Base-by-base conservation (phyloP, 495 filamentous ascomycete genomes). In the Neurospora sp. region DNA sequence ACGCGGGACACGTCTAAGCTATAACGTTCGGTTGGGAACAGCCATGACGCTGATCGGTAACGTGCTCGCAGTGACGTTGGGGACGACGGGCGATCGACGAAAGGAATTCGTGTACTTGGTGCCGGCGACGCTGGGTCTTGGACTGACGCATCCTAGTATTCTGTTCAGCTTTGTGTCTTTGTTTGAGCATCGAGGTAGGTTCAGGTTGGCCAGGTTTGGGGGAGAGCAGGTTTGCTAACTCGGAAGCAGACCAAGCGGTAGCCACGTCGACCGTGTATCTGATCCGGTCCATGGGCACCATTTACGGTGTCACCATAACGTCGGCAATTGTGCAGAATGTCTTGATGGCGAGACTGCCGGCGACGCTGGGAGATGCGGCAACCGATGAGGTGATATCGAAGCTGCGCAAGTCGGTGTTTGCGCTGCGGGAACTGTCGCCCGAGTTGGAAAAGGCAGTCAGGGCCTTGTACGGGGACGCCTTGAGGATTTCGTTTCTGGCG, bases 211-310 rank as follows among this genome's bases (percentile, higher is more conserved):
- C 22, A 22, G 22, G 22, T 22, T 22, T 22, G 22, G 22, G 22
- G 22, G 22, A 22, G 22, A 22, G 22, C 0, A 27, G 27, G 27
- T 3, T 27, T 27, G 22, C 75, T 77, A 70, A 79, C 70, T 66
- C 39, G 9, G 37, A 4, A 22, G 9, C 74, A 90, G 89, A 91
- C 69, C 89, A 91, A 77, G 89, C 89, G 14, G 89, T 91, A 14
- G 89, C 89, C 0, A 85, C 89, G 0, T 91, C 89, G 8, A 90
- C 87, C 0, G 88, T 90, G 16, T 90, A 90, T 74, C 84, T 91
- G 66, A 87, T 90, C 69, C 88, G 89, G 39, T 89, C 87, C 16
- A 84, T 91, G 71, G 89, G 89, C 7, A 87, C 84, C 3, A 89
- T 91, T 31, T 91, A 88, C 83, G 89, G 89, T 16, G 89, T 91